Conservation (phyloP, 441 rosid genomes). For the Kokia cookei region DNA sequence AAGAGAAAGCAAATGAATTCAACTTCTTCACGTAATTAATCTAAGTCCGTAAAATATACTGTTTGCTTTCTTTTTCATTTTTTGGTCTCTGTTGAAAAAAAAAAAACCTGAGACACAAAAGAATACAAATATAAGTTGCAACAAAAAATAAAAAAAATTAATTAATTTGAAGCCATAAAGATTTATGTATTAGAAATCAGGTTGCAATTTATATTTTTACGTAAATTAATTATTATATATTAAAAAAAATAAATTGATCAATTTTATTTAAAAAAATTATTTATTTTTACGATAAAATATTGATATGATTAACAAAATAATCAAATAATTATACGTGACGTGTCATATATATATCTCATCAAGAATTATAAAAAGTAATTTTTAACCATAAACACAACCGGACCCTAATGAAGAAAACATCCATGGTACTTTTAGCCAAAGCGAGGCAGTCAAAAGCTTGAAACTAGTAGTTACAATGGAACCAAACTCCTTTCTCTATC, state of each 20-base stretch:
- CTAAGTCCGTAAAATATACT: background rate
- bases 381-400: too few species aligned
- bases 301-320: too few species aligned
- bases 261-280: too few species aligned
- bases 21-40: background rate
- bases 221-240: too few species aligned
- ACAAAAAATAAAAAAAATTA: too few species aligned
- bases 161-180: background rate
- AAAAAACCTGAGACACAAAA: background rate
- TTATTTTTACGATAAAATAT: too few species aligned
- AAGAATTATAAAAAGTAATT: too few species aligned
- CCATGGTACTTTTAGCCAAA: background rate
- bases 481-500: background rate
- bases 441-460: constrained; percentile 12
- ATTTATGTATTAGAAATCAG: too few species aligned
- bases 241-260: too few species aligned
- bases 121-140: too few species aligned
- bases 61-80: background rate
- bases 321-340: accelerated
- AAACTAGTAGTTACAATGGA: constrained; percentile 21
- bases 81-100: background rate
- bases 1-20: background rate
- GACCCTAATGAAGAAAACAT: too few species aligned
- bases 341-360: accelerated
- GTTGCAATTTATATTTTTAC: too few species aligned